phyloP scores from a whole-genome alignment of 2,329 filamentous ascomycete genomes.

The Cucurbitaria berberidis region DNA sequence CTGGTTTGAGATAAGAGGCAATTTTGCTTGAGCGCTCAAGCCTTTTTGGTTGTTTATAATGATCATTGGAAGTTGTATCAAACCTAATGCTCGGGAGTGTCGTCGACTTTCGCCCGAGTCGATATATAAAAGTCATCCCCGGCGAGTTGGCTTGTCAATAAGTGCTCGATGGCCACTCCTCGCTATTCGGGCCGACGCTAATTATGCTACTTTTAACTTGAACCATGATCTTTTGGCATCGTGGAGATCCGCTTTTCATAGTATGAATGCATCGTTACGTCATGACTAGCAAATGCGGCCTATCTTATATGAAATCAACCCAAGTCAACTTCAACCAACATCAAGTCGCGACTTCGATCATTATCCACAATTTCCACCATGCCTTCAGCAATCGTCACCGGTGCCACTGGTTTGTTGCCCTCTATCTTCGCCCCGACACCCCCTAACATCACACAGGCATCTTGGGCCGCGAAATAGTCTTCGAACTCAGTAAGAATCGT shows the following conservation, averaged over 20 bases:
- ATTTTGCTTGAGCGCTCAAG: neutral
- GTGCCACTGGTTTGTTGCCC: constrained; percentile 33
- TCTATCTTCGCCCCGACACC: neutral
- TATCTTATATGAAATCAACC: too few species aligned
- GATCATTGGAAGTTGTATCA: neutral
- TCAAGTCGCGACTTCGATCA: neutral
- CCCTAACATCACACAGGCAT: constrained; percentile 40
- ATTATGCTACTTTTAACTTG: neutral
- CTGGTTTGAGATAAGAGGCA: neutral
- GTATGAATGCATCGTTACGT: constrained; percentile 15
- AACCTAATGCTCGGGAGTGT: neutral
- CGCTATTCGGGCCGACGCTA: neutral
- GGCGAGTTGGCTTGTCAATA: neutral
- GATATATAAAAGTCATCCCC: neutral
- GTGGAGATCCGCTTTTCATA: neutral
- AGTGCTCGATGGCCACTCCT: neutral
- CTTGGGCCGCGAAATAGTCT: constrained; percentile 50
- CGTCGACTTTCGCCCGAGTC: neutral
- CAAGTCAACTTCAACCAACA: neutral
- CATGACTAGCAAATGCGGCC: neutral
- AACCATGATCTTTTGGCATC: neutral
- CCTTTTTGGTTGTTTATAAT: too few species aligned
- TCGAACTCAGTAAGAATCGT: constrained; percentile 45
- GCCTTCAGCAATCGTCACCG: constrained; percentile 41
- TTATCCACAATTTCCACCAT: constrained; percentile 15